phyloP scores from a whole-genome alignment of 768 basidiomycete genomes.

The Brasilioporus rufonigricans region DNA sequence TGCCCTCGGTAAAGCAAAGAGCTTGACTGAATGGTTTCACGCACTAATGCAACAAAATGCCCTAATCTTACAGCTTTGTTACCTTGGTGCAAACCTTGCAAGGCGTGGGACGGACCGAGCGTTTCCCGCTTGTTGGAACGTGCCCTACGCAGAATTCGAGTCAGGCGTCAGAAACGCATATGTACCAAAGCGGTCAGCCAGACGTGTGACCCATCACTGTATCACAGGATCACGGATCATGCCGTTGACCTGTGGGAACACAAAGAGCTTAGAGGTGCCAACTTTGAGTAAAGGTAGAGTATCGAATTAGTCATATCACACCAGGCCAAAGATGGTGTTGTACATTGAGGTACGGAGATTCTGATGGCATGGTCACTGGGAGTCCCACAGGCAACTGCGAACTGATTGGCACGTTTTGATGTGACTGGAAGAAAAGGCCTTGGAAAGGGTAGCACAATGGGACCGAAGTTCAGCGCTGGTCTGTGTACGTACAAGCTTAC shows the following conservation, averaged over 20 bases:
- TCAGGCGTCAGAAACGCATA: background rate
- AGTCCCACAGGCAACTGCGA: too few species aligned
- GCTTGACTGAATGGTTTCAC: background rate
- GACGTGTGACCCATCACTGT: background rate
- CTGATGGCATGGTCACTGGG: too few species aligned
- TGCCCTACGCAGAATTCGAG: background rate
- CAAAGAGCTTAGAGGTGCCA: background rate
- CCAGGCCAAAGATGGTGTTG: too few species aligned
- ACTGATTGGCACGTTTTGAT: background rate
- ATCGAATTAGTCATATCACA: background rate
- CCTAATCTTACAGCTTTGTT: background rate
- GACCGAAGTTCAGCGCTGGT: background rate
- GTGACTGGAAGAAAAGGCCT: background rate
- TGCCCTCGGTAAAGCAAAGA: background rate
- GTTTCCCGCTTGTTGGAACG: background rate
- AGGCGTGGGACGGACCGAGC: background rate
- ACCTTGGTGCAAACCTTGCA: too few species aligned
- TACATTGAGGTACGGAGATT: too few species aligned
- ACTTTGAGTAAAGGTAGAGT: background rate
- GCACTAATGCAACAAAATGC: background rate
- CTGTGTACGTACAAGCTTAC: background rate
- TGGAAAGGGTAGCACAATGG: background rate
- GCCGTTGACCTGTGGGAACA: background rate
- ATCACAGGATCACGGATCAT: background rate
- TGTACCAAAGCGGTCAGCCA: background rate